phyloP scores from a whole-genome alignment of 352 stramenopile species.

The Phytopythium delawarense region DNA sequence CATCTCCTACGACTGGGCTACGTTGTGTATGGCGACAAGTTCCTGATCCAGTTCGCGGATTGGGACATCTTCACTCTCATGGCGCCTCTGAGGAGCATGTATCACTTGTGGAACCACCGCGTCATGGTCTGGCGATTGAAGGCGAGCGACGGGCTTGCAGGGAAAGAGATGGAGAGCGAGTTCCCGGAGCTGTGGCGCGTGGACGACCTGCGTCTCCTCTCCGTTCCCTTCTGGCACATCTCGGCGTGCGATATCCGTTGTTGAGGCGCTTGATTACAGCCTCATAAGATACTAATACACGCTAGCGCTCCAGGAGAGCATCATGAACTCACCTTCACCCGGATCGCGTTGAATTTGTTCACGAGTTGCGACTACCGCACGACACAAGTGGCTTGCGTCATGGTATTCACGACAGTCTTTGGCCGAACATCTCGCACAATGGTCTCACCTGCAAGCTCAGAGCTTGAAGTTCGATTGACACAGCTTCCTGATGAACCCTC shows the following conservation, averaged over 20 bases:
- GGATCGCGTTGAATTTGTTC: too few relatives aligned
- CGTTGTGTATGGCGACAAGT: constrained; percentile 9
- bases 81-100: background rate
- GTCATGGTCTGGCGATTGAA: constrained; percentile 8
- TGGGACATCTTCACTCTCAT: constrained; percentile 8
- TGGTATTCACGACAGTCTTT: too few relatives aligned
- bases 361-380: too few relatives aligned
- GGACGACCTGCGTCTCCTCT: constrained; percentile 3
- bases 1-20: constrained; percentile 15
- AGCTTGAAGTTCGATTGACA: background rate
- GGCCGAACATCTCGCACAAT: too few relatives aligned
- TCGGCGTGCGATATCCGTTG: constrained; percentile 6
- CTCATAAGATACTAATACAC: too few relatives aligned
- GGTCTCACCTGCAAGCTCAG: too few relatives aligned
- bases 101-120: constrained; percentile 15
- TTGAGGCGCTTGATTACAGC: background rate
- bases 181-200: constrained; percentile 8
- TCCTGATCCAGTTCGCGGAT: constrained; percentile 9
- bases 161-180: constrained; percentile 2
- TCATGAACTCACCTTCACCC: too few relatives aligned
- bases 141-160: background rate
- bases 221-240: constrained; percentile 7
- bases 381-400: too few relatives aligned
- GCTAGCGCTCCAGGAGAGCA: too few relatives aligned
- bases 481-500: background rate